Evolutionary conservation across 108 stramenopile species (phyloP).

Genomic region (Fragilariopsis cylindrus): DNA sequence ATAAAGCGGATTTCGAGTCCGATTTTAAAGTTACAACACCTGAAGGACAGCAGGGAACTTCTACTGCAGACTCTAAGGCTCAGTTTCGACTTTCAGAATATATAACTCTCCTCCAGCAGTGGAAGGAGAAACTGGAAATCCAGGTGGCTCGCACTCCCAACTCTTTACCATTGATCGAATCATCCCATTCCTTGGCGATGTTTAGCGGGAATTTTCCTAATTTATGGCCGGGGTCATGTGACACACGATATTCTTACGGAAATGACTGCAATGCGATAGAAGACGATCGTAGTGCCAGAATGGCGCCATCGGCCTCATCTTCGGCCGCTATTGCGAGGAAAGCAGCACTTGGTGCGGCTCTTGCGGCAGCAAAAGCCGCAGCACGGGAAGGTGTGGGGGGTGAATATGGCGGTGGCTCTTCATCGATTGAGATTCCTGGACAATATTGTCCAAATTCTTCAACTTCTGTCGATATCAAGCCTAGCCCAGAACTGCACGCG

Average conservation of each 20-base stretch:
- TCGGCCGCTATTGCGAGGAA: conserved; percentile 62
- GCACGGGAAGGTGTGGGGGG: conserved; percentile 73
- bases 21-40: conserved; percentile 56
- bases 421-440: conserved; percentile 86
- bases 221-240: conserved; percentile 79
- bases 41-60: conserved; percentile 9
- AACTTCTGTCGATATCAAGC: conserved; percentile 55
- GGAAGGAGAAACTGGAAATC: conserved; percentile 71
- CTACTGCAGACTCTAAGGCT: conserved; percentile 1
- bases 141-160: conserved; percentile 62
- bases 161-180: conserved; percentile 56
- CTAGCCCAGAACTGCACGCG: conserved; percentile 81
- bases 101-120: conserved; percentile 54
- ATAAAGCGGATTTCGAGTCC: conserved; percentile 59
- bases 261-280: conserved; percentile 22
- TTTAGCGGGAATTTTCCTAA: conserved; percentile 66
- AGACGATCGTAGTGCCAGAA: conserved; percentile 21
- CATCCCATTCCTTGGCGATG: conserved; percentile 70
- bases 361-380: conserved; percentile 60
- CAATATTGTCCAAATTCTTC: conserved; percentile 76
- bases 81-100: conserved; percentile 57
- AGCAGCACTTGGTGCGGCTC: conserved; percentile 65
- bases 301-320: conserved; percentile 44
- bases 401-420: conserved; percentile 74
- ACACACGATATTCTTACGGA: conserved; percentile 39